Conservation (phyloP, 148 eudicot species). For the Chenopodium album region DNA sequence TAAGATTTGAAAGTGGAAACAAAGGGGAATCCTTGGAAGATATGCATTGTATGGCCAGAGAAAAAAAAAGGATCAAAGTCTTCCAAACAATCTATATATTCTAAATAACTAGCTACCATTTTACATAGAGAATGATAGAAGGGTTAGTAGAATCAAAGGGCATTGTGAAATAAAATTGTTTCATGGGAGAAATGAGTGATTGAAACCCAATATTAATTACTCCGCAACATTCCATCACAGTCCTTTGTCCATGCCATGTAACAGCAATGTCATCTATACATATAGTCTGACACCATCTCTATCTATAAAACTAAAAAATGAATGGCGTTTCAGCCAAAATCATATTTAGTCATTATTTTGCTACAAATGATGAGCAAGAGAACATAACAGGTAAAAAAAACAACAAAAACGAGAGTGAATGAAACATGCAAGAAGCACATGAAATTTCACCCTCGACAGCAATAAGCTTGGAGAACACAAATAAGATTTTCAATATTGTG, state of each 20-base stretch:
- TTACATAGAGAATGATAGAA: too few species aligned
- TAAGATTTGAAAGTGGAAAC: background rate
- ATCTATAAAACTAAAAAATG: too few species aligned
- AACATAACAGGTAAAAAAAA: background rate
- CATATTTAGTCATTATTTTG: background rate
- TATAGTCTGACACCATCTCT: background rate
- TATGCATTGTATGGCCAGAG: background rate
- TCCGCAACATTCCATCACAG: background rate
- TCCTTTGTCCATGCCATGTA: background rate
- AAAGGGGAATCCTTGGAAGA: background rate
- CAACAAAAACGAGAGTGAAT: background rate
- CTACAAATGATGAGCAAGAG: background rate
- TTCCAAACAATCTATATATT: background rate
- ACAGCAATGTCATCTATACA: background rate
- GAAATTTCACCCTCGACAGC: conserved; percentile 13
- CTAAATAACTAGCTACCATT: too few species aligned
- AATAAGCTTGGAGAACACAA: background rate
- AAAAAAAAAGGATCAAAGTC: background rate
- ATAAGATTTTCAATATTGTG: conserved; percentile 3
- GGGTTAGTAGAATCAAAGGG: background rate
- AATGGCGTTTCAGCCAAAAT: background rate
- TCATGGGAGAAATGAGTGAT: background rate
- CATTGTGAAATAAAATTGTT: background rate
- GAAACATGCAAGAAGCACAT: conserved; percentile 2
- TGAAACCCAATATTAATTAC: background rate